These are phyloP conservation scores for Ascochyta fabae DNA, from an alignment of 2,329 filamentous ascomycete species.

Conservation along the genomic window DNA sequence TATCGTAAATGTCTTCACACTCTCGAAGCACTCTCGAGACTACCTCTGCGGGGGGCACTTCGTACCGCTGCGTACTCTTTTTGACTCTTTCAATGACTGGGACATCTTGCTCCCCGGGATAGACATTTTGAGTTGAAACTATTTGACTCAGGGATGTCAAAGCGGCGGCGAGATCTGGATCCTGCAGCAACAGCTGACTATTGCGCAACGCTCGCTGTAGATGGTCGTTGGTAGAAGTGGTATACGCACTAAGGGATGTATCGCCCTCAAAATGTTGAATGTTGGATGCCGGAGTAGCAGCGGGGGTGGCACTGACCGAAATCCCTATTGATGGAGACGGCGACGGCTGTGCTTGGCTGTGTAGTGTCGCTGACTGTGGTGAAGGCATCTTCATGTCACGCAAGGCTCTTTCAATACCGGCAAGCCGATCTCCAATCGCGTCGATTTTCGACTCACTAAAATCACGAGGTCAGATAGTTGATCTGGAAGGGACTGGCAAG, in stretches of 20 bases:
- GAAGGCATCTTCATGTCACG: constrained; percentile 8
- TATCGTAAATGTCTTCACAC: constrained; percentile 13
- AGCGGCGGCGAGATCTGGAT: constrained; percentile 15
- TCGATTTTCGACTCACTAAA: constrained; percentile 50
- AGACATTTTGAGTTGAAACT: constrained; percentile 10
- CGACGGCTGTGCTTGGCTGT: background rate
- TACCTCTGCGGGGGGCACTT: constrained; percentile 12
- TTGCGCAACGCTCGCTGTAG: constrained; percentile 13
- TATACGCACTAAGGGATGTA: constrained; percentile 15
- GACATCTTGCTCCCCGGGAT: constrained; percentile 7
- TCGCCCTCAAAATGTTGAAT: constrained; percentile 27
- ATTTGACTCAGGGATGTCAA: constrained; percentile 19
- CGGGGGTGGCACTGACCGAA: constrained; percentile 44
- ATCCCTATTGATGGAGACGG: constrained; percentile 8
- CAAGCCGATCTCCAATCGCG: constrained; percentile 34
- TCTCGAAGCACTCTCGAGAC: constrained; percentile 16
- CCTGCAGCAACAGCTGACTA: constrained; percentile 11
- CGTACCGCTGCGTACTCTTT: constrained; percentile 1
- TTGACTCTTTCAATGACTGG: background rate
- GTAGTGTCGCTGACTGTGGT: background rate
- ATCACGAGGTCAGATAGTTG: background rate
- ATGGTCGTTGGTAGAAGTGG: constrained; percentile 15
- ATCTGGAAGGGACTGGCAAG: background rate
- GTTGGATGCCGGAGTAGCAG: constrained; percentile 35
- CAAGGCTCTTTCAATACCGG: constrained; percentile 39